phyloP scores from a whole-genome alignment of 2,329 filamentous ascomycete genomes.

The Talaromyces sp. region DNA sequence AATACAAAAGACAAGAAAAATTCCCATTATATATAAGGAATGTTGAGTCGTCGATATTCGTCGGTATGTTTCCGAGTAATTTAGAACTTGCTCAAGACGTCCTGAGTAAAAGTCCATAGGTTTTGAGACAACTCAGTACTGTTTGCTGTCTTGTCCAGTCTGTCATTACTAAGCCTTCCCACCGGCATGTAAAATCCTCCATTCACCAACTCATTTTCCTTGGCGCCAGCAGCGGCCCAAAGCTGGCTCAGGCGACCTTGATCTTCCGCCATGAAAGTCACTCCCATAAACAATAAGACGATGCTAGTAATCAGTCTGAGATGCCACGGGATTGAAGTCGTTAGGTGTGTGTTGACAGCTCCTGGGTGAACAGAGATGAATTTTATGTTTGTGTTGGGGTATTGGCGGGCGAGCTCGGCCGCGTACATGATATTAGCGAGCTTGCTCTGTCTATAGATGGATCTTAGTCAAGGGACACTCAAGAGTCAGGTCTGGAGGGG shows the following conservation, averaged over 20 bases:
- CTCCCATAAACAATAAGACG: conserved; percentile 13
- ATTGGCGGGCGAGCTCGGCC: conserved; percentile 38
- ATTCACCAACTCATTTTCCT: conserved; percentile 25
- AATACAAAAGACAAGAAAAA: neutral
- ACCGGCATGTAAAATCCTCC: conserved; percentile 32
- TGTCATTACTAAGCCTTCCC: conserved; percentile 22
- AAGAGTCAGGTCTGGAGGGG: no score
- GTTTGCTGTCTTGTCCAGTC: conserved; percentile 5
- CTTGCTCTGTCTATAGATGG: conserved; percentile 44
- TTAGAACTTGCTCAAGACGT: conserved; percentile 8
- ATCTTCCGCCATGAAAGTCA: conserved; percentile 22
- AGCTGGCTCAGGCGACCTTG: conserved; percentile 28
- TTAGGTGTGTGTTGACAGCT: conserved; percentile 35
- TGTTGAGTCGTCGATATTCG: neutral
- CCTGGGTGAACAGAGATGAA: conserved; percentile 45
- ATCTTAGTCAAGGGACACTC: neutral
- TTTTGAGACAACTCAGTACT: neutral
- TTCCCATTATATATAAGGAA: neutral
- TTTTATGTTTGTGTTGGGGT: conserved; percentile 35
- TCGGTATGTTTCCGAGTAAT: neutral
- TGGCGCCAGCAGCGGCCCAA: conserved; percentile 30
- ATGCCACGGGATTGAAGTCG: conserved; percentile 21
- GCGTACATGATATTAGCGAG: conserved; percentile 48
- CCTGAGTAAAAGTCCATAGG: conserved; percentile 9
- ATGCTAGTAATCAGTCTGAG: neutral